Percentiles rank a stretch among this genome's conserved stretches.
phyloP scores from a whole-genome alignment of 179 eudicot species.

The Silene coronaria region DNA sequence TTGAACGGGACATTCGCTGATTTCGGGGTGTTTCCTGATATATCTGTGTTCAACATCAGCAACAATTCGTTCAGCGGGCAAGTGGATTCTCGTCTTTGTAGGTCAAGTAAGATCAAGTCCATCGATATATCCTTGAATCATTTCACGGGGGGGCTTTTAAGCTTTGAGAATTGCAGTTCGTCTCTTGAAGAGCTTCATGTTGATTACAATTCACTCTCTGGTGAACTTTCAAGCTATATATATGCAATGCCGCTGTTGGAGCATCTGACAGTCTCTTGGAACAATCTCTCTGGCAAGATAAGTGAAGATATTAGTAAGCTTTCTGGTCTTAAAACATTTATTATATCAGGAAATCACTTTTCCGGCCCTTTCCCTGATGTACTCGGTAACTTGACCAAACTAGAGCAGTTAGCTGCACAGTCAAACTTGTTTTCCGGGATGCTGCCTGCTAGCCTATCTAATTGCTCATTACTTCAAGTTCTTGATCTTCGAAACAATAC shows the following conservation, averaged over 20 bases:
- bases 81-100: slow-evolving; percentile 45
- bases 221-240: slow-evolving; percentile 51
- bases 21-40: slow-evolving; percentile 44
- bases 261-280: slow-evolving; percentile 56
- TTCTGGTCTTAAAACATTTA: slow-evolving; percentile 45
- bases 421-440: slow-evolving; percentile 59
- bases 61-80: slow-evolving; percentile 61
- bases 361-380: slow-evolving; percentile 70
- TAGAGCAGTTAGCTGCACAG: slow-evolving; percentile 51
- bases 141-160: slow-evolving; percentile 54
- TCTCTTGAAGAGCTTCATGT: slow-evolving; percentile 49
- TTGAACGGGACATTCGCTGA: slow-evolving; percentile 43
- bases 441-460: slow-evolving; percentile 55
- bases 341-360: slow-evolving; percentile 45
- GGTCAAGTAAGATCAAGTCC: slow-evolving; percentile 39
- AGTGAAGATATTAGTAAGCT: slow-evolving; percentile 69
- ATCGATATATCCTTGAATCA: slow-evolving; percentile 68
- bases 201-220: slow-evolving; percentile 58
- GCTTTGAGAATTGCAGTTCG: slow-evolving; percentile 47
- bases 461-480: slow-evolving; percentile 45
- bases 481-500: slow-evolving; percentile 89
- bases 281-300: slow-evolving; percentile 58
- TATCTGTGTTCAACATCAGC: slow-evolving; percentile 62
- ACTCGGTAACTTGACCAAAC: slow-evolving; percentile 47
- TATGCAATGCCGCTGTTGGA: slow-evolving; percentile 54